Conservation (phyloP, 306 rosid species). For the Albizia julibrissin region DNA sequence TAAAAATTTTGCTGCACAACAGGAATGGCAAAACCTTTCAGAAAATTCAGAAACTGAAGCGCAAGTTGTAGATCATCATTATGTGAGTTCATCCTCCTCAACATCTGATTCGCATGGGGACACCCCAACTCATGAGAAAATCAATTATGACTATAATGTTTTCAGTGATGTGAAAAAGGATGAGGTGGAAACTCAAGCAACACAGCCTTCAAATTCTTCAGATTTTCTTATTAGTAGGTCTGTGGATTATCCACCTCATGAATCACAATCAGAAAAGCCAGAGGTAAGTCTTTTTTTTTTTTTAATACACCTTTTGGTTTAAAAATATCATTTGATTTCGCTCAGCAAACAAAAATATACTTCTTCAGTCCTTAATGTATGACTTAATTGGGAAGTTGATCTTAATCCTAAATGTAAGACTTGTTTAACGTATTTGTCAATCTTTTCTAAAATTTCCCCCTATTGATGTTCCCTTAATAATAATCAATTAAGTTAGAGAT, state of each 20-base stretch:
- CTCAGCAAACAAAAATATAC: too few species aligned
- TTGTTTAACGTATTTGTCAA: too few species aligned
- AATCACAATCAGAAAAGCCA: conserved; percentile 23
- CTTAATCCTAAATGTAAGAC: too few species aligned
- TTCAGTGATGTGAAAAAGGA: conserved; percentile 28
- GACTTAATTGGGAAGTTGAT: too few species aligned
- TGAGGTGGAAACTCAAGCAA: conserved; percentile 30
- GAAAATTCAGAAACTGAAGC: conserved; percentile 32
- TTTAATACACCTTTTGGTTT: neutral
- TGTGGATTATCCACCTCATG: conserved; percentile 34
- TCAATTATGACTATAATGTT: conserved; percentile 21
- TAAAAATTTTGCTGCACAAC: neutral
- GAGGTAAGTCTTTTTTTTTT: conserved; percentile 38
- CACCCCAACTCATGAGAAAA: conserved; percentile 17
- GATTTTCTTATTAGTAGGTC: conserved; percentile 18
- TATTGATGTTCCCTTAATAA: too few species aligned
- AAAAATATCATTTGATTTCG: too few species aligned
- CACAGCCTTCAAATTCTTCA: conserved; percentile 29
- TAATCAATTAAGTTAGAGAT: too few species aligned
- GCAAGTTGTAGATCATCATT: conserved; percentile 10
- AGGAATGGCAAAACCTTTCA: conserved; percentile 39
- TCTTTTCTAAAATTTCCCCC: too few species aligned
- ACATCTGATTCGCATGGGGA: conserved; percentile 30
- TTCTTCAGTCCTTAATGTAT: too few species aligned
- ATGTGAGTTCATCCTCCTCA: conserved; percentile 13